phyloP scores from a whole-genome alignment of 2,329 filamentous ascomycete species.

The Colletotrichum sublineola region DNA sequence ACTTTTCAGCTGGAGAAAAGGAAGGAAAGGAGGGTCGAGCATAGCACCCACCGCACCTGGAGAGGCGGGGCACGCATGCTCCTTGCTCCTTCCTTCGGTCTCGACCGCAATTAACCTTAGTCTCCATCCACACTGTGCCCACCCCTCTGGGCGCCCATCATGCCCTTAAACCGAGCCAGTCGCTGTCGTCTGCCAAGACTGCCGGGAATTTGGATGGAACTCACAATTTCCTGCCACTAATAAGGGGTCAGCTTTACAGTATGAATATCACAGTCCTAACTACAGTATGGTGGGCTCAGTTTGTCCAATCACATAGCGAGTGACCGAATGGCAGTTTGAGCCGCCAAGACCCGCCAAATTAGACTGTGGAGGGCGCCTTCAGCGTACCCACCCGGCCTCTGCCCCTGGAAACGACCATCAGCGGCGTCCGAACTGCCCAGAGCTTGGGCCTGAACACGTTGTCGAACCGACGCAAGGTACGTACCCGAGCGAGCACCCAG shows the following conservation, averaged over 20 bases:
- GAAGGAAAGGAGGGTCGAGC: not conserved
- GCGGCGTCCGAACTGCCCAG: too few relatives aligned
- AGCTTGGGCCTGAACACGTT: too few relatives aligned
- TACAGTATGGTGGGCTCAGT: not conserved
- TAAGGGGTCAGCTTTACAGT: conserved; percentile 4
- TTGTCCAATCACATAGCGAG: not conserved
- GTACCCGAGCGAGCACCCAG: too few relatives aligned
- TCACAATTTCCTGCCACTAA: conserved; percentile 35
- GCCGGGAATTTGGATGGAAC: conserved; percentile 36
- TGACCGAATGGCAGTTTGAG: not conserved
- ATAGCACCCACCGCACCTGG: not conserved
- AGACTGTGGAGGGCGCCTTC: not conserved
- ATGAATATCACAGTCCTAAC: not conserved
- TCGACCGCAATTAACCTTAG: conserved; percentile 10
- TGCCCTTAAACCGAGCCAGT: conserved; percentile 14
- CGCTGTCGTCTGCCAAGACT: conserved; percentile 27
- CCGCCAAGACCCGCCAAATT: conserved; percentile 40
- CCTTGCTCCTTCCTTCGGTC: not conserved
- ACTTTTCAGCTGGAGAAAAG: not conserved
- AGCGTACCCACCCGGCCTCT: too few relatives aligned
- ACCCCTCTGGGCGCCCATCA: too few relatives aligned
- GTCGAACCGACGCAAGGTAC: too few relatives aligned
- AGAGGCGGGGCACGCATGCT: not conserved
- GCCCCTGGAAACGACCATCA: too few relatives aligned
- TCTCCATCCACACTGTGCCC: conserved; percentile 19